Evolutionary conservation across 345 rosid genomes (phyloP).

Genomic region (Cochlearia excelsa): DNA sequence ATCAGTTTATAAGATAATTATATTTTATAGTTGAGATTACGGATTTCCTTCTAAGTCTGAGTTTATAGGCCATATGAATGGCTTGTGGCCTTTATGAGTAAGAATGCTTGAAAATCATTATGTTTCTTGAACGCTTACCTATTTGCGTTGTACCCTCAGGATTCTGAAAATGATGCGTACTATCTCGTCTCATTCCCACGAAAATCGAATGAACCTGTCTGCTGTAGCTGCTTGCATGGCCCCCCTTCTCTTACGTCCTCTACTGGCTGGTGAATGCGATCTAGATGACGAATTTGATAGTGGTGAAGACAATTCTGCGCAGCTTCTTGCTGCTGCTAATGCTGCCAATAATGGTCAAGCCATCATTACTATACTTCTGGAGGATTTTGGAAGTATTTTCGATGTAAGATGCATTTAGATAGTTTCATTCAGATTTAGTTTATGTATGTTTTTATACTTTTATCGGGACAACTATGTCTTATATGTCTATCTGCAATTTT

Average conservation of each 20-base stretch:
- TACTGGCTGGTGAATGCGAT: slow-evolving; percentile 96
- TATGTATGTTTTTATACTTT: slow-evolving; percentile 14
- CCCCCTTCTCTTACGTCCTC: slow-evolving; percentile 88
- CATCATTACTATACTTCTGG: slow-evolving; percentile 74
- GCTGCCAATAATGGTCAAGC: slow-evolving; percentile 97
- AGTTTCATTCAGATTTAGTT: slow-evolving; percentile 5
- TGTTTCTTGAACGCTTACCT: slow-evolving; percentile 22
- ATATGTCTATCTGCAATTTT: slow-evolving; percentile 33
- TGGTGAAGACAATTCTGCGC: slow-evolving; percentile 87
- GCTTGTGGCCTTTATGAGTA: slow-evolving; percentile 18
- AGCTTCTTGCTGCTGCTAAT: slow-evolving; percentile 99
- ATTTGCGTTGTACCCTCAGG: slow-evolving; percentile 44
- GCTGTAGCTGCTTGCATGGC: slow-evolving; percentile 99
- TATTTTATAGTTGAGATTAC: slow-evolving; percentile 10
- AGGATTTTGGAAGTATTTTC: slow-evolving; percentile 82
- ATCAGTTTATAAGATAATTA: too few relatives aligned
- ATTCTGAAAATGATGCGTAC: slow-evolving; percentile 92
- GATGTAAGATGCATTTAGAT: slow-evolving; percentile 59
- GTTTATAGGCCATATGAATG: background rate
- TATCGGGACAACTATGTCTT: slow-evolving; percentile 5
- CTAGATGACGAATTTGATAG: slow-evolving; percentile 82
- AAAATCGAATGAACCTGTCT: slow-evolving; percentile 91
- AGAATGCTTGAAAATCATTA: background rate
- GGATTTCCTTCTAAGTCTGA: too few relatives aligned
- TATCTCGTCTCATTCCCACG: slow-evolving; percentile 72